Percentiles rank a stretch among this genome's conserved stretches.
Evolutionary conservation across 805 yeast genomes (phyloP).

Genomic region (Kluyveromyces wickerhamii): DNA sequence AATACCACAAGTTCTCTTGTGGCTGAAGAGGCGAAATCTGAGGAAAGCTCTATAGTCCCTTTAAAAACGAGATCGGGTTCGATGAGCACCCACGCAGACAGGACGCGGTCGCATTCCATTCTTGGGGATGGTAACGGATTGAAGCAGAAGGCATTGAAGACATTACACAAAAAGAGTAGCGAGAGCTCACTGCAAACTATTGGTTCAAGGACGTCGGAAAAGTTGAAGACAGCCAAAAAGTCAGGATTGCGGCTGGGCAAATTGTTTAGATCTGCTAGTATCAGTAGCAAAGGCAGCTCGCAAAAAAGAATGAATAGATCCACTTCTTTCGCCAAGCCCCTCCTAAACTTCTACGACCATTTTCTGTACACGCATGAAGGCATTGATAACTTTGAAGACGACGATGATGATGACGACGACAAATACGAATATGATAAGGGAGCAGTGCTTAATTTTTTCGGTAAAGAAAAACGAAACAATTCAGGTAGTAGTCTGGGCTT

Average conservation of each 20-base stretch:
- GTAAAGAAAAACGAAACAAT: conserved; percentile 2
- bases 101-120: conserved; percentile 2
- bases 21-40: conserved; percentile 1
- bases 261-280: conserved; percentile 3
- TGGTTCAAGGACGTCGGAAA: conserved; percentile 1
- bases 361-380: conserved; percentile 21
- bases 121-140: not conserved
- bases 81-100: not conserved
- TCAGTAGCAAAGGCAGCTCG: not conserved
- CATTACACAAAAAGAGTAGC: conserved; percentile 1
- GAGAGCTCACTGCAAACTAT: conserved; percentile 1
- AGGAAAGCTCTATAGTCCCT: too few relatives aligned
- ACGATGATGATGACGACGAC: conserved; percentile 28
- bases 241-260: conserved; percentile 2
- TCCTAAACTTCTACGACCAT: conserved; percentile 8
- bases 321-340: conserved; percentile 2
- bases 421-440: conserved; percentile 9
- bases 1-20: not conserved
- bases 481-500: not conserved
- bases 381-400: conserved; percentile 25
- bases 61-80: too few relatives aligned
- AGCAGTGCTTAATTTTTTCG: conserved; percentile 6
- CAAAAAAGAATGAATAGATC: not conserved
- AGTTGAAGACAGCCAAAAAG: conserved; percentile 1
- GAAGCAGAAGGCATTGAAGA: conserved; percentile 1